These are phyloP conservation scores for Tetracentron sinense DNA, from an alignment of 164 flowering plant species.

Conservation along the genomic window DNA sequence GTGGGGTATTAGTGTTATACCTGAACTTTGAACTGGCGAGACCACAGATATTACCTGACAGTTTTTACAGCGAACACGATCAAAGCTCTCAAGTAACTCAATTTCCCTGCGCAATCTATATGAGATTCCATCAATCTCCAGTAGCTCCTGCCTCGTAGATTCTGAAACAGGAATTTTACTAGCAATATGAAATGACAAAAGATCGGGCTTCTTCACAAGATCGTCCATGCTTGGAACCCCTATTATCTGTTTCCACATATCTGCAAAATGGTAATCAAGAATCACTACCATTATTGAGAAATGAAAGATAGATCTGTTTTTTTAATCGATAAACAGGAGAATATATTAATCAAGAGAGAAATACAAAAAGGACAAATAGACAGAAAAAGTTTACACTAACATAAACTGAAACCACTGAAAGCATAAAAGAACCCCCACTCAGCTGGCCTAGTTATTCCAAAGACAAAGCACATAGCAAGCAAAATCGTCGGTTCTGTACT, in stretches of 20 bases:
- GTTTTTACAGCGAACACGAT: conserved; percentile 68
- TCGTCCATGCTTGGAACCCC: conserved; percentile 69
- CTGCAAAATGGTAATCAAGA: conserved; percentile 40
- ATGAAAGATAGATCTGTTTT: neutral
- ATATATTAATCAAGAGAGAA: too few relatives aligned
- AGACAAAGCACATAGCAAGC: too few relatives aligned
- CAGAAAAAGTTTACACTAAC: neutral
- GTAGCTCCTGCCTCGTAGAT: conserved; percentile 75
- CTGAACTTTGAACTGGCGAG: neutral
- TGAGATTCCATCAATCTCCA: conserved; percentile 84
- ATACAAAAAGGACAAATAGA: too few relatives aligned
- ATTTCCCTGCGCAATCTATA: conserved; percentile 87
- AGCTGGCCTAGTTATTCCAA: too few relatives aligned
- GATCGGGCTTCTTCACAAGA: conserved; percentile 66
- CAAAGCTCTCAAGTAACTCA: conserved; percentile 75
- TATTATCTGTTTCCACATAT: conserved; percentile 81
- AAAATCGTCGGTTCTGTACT: too few relatives aligned
- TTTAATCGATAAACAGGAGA: too few relatives aligned
- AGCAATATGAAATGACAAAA: conserved; percentile 76
- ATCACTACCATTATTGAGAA: conserved; percentile 1
- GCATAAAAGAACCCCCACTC: too few relatives aligned
- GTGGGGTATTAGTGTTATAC: too few relatives aligned
- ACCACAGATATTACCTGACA: conserved; percentile 54
- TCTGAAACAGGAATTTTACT: conserved; percentile 90
- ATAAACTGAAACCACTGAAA: too few relatives aligned